A percentile compares a stretch with the other conserved stretches of the same genome.
Conservation (phyloP, 1,139 yeast genomes). For the Diutina sp. region DNA sequence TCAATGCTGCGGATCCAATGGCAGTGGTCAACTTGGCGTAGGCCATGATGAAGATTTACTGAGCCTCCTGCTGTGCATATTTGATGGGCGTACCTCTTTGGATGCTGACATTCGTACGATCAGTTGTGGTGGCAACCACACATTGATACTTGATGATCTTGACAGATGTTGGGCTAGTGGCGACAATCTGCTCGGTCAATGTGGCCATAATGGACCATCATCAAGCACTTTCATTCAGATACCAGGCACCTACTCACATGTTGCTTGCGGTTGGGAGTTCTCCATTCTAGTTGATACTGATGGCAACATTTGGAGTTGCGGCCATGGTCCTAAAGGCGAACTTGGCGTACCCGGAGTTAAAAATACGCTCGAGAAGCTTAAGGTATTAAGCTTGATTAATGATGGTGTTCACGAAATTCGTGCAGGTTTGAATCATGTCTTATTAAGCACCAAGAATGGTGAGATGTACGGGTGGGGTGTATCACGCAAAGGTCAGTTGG, state of each 20-base stretch:
- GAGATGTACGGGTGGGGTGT: constrained; percentile 72
- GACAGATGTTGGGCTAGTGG: constrained; percentile 54
- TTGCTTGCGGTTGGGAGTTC: constrained; percentile 73
- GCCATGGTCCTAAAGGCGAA: constrained; percentile 63
- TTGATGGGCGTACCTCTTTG: constrained; percentile 7
- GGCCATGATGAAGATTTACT: constrained; percentile 41
- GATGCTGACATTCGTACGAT: not conserved
- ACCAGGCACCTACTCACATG: constrained; percentile 24
- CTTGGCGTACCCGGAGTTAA: constrained; percentile 29
- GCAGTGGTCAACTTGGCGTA: constrained; percentile 62
- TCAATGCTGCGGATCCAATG: constrained; percentile 66
- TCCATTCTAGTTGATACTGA: constrained; percentile 35
- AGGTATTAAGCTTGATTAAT: not conserved
- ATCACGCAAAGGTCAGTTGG: constrained; percentile 64
- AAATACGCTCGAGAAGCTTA: not conserved
- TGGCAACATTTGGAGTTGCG: constrained; percentile 38
- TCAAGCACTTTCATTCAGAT: constrained; percentile 12
- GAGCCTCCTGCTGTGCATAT: constrained; percentile 14
- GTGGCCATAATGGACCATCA: constrained; percentile 16
- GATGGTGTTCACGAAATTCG: constrained; percentile 14
- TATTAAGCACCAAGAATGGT: constrained; percentile 28
- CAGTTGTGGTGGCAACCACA: constrained; percentile 71
- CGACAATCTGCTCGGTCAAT: constrained; percentile 43
- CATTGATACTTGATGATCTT: constrained; percentile 40
- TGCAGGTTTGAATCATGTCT: constrained; percentile 46